Percentiles rank a stretch among this genome's conserved stretches.
phyloP scores from a whole-genome alignment of 2,329 filamentous ascomycete genomes.

The Lecanicillium sp. region DNA sequence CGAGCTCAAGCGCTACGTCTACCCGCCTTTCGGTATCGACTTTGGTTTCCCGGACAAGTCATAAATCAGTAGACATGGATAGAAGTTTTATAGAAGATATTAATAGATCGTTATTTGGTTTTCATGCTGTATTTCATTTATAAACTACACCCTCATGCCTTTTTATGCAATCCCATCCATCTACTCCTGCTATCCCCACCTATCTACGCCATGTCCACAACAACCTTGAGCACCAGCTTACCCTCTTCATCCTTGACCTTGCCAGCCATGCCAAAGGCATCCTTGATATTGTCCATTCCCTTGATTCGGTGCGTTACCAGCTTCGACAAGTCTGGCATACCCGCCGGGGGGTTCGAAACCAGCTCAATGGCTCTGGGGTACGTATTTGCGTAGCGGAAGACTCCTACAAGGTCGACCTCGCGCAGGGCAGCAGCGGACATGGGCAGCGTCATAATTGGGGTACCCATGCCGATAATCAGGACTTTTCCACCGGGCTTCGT shows the following conservation, averaged over 20 bases:
- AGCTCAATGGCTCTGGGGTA: constrained; percentile 52
- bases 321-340: constrained; percentile 57
- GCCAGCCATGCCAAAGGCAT: constrained; percentile 66
- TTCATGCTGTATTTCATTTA: no score
- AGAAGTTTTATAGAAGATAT: constrained; percentile 5
- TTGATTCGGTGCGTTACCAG: constrained; percentile 64
- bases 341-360: constrained; percentile 36
- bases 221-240: constrained; percentile 67
- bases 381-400: constrained; percentile 69
- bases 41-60: constrained; percentile 68
- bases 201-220: constrained; percentile 39
- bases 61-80: constrained; percentile 11
- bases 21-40: constrained; percentile 59
- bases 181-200: background rate
- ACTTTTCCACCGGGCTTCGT: constrained; percentile 62
- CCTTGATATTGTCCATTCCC: constrained; percentile 54
- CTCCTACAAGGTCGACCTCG: constrained; percentile 64
- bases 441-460: constrained; percentile 60
- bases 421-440: constrained; percentile 60
- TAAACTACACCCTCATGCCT: background rate
- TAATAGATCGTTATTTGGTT: no score
- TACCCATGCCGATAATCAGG: constrained; percentile 67
- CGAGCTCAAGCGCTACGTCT: constrained; percentile 55
- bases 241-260: constrained; percentile 63
- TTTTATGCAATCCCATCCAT: background rate